These are phyloP conservation scores for Streptanthus diversifolius DNA, from an alignment of 345 rosid species.

Conservation along the genomic window DNA sequence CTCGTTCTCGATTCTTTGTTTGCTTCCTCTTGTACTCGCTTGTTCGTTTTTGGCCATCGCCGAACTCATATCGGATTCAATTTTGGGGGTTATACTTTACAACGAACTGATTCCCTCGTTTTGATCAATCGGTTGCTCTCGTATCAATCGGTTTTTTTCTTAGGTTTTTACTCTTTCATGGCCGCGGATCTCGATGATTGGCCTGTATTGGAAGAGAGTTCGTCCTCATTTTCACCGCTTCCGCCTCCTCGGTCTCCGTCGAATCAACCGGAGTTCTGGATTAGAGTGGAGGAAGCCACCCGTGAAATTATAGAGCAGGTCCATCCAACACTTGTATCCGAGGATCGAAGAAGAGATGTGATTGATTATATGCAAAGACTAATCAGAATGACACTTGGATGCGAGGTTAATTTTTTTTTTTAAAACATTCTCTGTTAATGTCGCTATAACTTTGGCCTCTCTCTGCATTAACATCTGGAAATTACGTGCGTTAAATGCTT, in stretches of 20 bases:
- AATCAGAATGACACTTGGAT: slow-evolving; percentile 42
- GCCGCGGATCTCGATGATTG: slow-evolving; percentile 64
- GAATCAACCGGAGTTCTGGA: slow-evolving; percentile 45
- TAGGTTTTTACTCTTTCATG: slow-evolving; percentile 42
- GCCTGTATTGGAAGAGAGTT: slow-evolving; percentile 46
- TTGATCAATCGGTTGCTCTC: slow-evolving; percentile 24
- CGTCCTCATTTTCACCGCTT: slow-evolving; percentile 37
- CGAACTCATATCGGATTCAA: slow-evolving; percentile 16
- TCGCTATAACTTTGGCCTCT: background rate
- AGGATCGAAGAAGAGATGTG: slow-evolving; percentile 64
- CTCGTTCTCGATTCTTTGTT: slow-evolving; percentile 2
- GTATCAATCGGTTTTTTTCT: slow-evolving; percentile 13
- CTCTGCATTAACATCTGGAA: background rate
- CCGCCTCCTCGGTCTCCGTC: slow-evolving; percentile 36
- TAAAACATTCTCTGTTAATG: background rate
- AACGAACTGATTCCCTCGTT: slow-evolving; percentile 9
- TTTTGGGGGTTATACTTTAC: slow-evolving; percentile 10
- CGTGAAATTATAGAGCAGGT: slow-evolving; percentile 57
- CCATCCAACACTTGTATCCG: slow-evolving; percentile 64
- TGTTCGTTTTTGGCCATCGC: background rate
- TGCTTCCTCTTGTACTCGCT: background rate
- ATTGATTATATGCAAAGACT: slow-evolving; percentile 62
- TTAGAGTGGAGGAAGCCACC: slow-evolving; percentile 61
- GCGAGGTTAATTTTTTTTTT: slow-evolving; percentile 43
- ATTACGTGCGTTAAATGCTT: background rate